Conservation (phyloP, 768 basidiomycete genomes). For the Calocybe indica region DNA sequence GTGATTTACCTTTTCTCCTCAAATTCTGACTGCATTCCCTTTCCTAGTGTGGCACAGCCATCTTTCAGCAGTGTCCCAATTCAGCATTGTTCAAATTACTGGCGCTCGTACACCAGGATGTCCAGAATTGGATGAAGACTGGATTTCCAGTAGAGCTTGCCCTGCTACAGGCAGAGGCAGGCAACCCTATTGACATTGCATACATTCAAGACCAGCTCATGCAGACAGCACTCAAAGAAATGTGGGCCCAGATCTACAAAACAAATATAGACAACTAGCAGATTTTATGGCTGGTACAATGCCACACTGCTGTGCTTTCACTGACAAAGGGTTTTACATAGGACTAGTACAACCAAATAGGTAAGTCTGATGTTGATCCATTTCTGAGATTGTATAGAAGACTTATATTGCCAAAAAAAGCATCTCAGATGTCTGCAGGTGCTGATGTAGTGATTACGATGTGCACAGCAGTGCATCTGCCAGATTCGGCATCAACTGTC, state of each 20-base stretch:
- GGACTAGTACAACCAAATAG: slow-evolving; percentile 1
- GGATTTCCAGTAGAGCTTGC: slow-evolving; percentile 15
- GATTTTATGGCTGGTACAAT: slow-evolving; percentile 4
- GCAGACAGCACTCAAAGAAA: slow-evolving; percentile 11
- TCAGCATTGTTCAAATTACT: slow-evolving; percentile 21
- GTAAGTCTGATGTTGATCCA: not conserved
- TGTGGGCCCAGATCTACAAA: slow-evolving; percentile 1
- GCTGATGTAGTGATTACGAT: too few species aligned
- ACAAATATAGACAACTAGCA: not conserved
- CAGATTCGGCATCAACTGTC: too few species aligned
- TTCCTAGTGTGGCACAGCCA: slow-evolving; percentile 16
- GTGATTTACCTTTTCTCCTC: not conserved
- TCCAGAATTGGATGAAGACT: slow-evolving; percentile 19
- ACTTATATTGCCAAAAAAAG: too few species aligned
- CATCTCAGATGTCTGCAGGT: too few species aligned
- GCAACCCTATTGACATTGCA: slow-evolving; percentile 12
- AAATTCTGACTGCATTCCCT: not conserved
- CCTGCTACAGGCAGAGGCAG: slow-evolving; percentile 11
- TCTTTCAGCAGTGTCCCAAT: slow-evolving; percentile 15
- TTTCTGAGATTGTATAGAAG: too few species aligned
- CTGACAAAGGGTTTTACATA: slow-evolving; percentile 10
- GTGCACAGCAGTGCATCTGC: too few species aligned
- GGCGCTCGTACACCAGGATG: slow-evolving; percentile 17
- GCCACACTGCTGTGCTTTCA: slow-evolving; percentile 10
- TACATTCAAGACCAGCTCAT: slow-evolving; percentile 15